Evolutionary conservation across 169 alveolate species (phyloP).

Genomic region (Amoebophrya sp.): DNA sequence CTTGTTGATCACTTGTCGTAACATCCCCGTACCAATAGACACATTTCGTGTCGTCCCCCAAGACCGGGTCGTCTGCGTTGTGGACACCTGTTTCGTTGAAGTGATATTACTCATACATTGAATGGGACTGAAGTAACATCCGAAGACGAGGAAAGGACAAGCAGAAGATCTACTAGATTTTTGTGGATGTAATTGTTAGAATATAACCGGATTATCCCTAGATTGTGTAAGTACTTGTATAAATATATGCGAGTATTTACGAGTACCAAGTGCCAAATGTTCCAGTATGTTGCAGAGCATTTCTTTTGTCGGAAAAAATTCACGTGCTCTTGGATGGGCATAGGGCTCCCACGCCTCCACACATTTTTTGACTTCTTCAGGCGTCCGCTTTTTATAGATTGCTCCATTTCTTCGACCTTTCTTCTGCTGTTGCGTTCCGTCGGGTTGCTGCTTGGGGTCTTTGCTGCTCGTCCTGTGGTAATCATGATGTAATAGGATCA

Average conservation of each 20-base stretch:
- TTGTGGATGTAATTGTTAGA: background rate
- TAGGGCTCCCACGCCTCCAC: slow-evolving; percentile 33
- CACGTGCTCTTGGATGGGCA: slow-evolving; percentile 51
- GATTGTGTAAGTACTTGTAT: background rate
- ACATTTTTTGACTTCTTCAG: background rate
- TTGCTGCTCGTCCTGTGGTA: too few species aligned
- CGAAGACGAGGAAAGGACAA: background rate
- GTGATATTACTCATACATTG: too few species aligned
- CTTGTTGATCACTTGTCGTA: slow-evolving; percentile 49
- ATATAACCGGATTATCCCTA: background rate
- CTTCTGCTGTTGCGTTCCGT: too few species aligned
- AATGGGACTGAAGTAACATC: background rate
- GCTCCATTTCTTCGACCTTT: too few species aligned
- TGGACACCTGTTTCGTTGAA: slow-evolving; percentile 30
- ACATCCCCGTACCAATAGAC: slow-evolving; percentile 52
- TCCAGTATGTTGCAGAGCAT: background rate
- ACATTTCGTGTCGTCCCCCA: slow-evolving; percentile 47
- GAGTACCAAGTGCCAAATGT: background rate
- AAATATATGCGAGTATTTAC: too few species aligned
- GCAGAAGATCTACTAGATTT: background rate
- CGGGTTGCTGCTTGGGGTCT: too few species aligned
- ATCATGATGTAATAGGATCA: too few species aligned
- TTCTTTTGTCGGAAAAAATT: slow-evolving; percentile 41
- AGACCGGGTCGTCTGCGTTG: slow-evolving; percentile 44
- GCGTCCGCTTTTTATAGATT: too few species aligned